Evolutionary conservation across 495 filamentous ascomycete genomes (phyloP).

Genomic region (Xylaria venustula): DNA sequence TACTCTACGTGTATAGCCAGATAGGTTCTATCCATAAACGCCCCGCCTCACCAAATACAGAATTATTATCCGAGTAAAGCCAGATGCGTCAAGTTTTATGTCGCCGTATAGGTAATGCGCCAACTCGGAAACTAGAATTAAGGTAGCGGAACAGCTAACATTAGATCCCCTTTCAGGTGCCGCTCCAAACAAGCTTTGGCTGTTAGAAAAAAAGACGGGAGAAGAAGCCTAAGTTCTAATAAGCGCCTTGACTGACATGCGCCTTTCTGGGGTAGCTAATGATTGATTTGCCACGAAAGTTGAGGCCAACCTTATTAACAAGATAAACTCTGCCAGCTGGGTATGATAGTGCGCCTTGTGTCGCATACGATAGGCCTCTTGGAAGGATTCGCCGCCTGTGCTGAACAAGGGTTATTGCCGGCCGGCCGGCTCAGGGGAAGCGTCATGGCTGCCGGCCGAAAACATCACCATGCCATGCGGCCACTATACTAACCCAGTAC

Average conservation of each 20-base stretch:
- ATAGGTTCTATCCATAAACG: too few species aligned
- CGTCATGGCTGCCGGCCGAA: conserved; percentile 2
- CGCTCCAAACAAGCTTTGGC: neutral
- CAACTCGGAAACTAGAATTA: neutral
- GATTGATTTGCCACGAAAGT: neutral
- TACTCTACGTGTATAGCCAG: too few species aligned
- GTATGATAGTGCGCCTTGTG: neutral
- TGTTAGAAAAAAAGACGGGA: conserved; percentile 5
- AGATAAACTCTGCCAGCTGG: neutral
- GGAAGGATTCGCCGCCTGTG: neutral
- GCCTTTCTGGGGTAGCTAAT: neutral
- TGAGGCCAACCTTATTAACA: neutral
- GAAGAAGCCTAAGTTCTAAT: neutral
- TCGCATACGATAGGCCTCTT: neutral
- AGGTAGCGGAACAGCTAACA: neutral
- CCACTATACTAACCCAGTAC: too few species aligned
- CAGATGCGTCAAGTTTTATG: too few species aligned
- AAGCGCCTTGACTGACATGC: conserved; percentile 6
- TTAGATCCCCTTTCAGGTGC: neutral
- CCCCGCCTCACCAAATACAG: too few species aligned
- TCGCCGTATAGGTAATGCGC: neutral
- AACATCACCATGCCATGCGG: neutral
- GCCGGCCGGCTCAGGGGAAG: neutral
- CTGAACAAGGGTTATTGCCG: neutral
- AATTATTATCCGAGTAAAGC: too few species aligned